phyloP scores from a whole-genome alignment of 2,329 filamentous ascomycete species.

The Ophiocordyceps camponoti-rufipedis region DNA sequence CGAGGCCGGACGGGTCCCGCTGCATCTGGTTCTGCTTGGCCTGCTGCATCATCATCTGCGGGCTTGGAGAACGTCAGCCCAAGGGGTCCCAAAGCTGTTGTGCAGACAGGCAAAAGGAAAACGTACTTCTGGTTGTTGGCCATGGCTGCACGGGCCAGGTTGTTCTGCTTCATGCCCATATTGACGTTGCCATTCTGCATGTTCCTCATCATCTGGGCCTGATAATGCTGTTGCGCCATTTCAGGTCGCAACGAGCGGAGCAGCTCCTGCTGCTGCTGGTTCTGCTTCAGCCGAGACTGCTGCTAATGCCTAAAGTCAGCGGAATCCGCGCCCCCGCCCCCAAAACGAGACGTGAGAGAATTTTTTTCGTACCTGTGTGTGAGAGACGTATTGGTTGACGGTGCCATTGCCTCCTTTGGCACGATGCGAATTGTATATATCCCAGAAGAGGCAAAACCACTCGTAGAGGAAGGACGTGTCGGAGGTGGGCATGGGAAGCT shows the following conservation, averaged over 20 bases:
- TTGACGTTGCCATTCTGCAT: constrained; percentile 43
- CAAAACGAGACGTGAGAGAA: background rate
- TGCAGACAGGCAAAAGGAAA: background rate
- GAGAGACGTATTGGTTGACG: constrained; percentile 59
- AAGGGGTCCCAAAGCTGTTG: background rate
- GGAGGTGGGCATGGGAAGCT: constrained; percentile 42
- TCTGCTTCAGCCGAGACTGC: constrained; percentile 56
- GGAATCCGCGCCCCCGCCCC: background rate
- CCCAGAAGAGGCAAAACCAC: constrained; percentile 97
- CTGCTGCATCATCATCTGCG: constrained; percentile 54
- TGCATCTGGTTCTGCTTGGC: constrained; percentile 71
- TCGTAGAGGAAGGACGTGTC: constrained; percentile 83
- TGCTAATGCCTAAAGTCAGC: constrained; percentile 21
- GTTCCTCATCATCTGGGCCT: constrained; percentile 47
- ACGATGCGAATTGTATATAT: constrained; percentile 75
- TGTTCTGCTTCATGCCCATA: constrained; percentile 39
- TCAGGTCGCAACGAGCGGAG: constrained; percentile 53
- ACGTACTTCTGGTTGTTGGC: constrained; percentile 61
- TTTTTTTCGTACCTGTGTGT: constrained; percentile 51
- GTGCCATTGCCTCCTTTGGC: constrained; percentile 43
- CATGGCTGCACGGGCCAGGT: constrained; percentile 57
- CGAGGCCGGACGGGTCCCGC: constrained; percentile 71
- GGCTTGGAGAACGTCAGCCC: constrained; percentile 21
- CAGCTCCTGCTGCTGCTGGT: constrained; percentile 52
- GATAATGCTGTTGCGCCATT: constrained; percentile 36